These are phyloP conservation scores for Paspalum notatum DNA, from an alignment of 176 grass and related monocot species.

Conservation along the genomic window DNA sequence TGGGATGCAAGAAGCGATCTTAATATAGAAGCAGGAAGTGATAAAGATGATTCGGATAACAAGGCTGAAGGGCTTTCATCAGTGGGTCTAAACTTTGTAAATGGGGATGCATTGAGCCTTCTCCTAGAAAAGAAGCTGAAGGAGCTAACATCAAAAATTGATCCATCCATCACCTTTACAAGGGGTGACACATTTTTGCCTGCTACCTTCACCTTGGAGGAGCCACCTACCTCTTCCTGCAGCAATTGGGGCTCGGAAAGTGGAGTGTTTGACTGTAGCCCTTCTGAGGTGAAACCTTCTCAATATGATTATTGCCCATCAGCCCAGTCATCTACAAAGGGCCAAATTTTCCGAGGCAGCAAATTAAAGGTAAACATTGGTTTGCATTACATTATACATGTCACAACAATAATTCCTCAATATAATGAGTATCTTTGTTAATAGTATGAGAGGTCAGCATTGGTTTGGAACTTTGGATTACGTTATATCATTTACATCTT, in stretches of 20 bases:
- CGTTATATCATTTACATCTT: neutral
- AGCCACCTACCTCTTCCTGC: conserved; percentile 31
- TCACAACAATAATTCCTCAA: neutral
- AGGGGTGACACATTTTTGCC: conserved; percentile 51
- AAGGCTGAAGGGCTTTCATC: conserved; percentile 48
- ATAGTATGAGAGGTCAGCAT: neutral
- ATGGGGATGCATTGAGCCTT: conserved; percentile 77
- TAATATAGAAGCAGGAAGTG: conserved; percentile 36
- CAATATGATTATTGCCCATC: conserved; percentile 46
- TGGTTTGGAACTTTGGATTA: no score
- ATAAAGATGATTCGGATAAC: conserved; percentile 46
- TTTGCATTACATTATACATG: neutral
- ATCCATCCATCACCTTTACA: conserved; percentile 60
- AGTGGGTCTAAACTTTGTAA: conserved; percentile 51
- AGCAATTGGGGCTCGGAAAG: conserved; percentile 27
- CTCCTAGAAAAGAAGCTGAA: conserved; percentile 78
- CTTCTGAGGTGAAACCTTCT: conserved; percentile 44
- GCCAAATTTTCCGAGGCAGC: conserved; percentile 38
- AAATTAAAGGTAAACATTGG: conserved; percentile 45
- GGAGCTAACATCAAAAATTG: conserved; percentile 62
- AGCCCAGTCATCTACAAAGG: conserved; percentile 52
- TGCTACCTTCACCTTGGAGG: conserved; percentile 35
- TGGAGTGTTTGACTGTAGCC: conserved; percentile 40
- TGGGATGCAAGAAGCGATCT: conserved; percentile 43
- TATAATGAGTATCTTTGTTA: neutral